Evolutionary conservation across 1,284 basidiomycete species (phyloP), one percentile per base, ranked within the genome.

Genomic region (Peniophora sp.): DNA sequence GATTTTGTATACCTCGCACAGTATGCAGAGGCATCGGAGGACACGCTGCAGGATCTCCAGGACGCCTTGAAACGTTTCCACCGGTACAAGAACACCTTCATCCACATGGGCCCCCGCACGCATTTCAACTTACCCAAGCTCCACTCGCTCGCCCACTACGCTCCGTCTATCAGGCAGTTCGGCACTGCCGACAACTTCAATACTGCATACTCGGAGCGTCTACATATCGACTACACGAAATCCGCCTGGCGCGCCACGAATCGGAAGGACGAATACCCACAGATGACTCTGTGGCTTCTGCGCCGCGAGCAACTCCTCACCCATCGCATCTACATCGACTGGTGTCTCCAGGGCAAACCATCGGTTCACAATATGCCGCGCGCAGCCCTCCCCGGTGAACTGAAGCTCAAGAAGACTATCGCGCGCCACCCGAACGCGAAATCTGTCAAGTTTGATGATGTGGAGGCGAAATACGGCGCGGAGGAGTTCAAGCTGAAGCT

Each of bases 1-100:
- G 65, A 72, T 48, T 71, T 69, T 50, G 55, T 70, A 14, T 64
- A 62, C 48, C 50, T 67, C 0, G 62, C 64, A 2, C 58, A 62
- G 42, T 66, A 62, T 47, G 61, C 63, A 3, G 50, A 59, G 3
- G 65, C 68, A 45, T 58, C 58, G 2, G 35, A 48, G 12, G n/a
- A 36, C 10, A 36, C 35, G 10, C 35, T 36, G 35, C 11, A 47
- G 53, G 17, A 64, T 60, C 3, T 69, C 8, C 49, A 62, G 1
- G 48, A 55, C 9, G 56, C 62, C 0, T 60, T 71, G 3, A 12
- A 57, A 0, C 14, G 3, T 1, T 71, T 67, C 39, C 64, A 72
- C 44, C 23, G 49, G 0, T 58, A 66, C 49, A 64, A 64, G 43
- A 24, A 58, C 6, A 55, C 64, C 2, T 70, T 71, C 49, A 24